Conservation (phyloP, 768 basidiomycete species). For the Leccinellum rugosiceps region DNA sequence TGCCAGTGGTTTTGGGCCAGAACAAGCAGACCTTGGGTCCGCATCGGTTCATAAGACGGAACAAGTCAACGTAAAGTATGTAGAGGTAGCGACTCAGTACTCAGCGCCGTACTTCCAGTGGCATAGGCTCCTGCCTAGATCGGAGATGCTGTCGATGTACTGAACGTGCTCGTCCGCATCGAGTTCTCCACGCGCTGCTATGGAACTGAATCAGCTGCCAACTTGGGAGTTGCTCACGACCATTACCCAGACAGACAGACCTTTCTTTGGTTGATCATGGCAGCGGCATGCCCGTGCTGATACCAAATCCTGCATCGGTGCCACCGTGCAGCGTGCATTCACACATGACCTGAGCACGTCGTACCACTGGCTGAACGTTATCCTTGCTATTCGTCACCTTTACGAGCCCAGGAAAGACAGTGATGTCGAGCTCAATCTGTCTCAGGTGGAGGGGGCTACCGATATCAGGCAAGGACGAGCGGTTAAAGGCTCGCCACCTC, state of each 20-base stretch:
- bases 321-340: slow-evolving; percentile 63
- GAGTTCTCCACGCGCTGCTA: slow-evolving; percentile 85
- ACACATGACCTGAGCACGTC: slow-evolving; percentile 84
- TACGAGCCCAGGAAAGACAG: slow-evolving; percentile 85
- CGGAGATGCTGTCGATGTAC: slow-evolving; percentile 58
- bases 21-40: too few species aligned
- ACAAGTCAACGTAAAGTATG: too few species aligned
- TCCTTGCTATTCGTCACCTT: slow-evolving; percentile 59
- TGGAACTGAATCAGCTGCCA: slow-evolving; percentile 92
- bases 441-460: slow-evolving; percentile 69
- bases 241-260: not conserved
- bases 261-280: not conserved
- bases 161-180: slow-evolving; percentile 79
- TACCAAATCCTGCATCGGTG: not conserved
- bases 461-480: slow-evolving; percentile 82
- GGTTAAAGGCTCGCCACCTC: slow-evolving; percentile 71
- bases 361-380: slow-evolving; percentile 67
- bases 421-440: slow-evolving; percentile 83
- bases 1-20: too few species aligned
- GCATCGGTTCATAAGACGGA: too few species aligned
- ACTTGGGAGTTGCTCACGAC: slow-evolving; percentile 68
- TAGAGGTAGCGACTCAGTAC: too few species aligned
- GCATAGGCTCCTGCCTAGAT: slow-evolving; percentile 66
- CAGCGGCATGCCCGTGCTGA: not conserved
- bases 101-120: slow-evolving; percentile 68